Percentiles rank a stretch among this genome's conserved stretches.
Conservation (phyloP, 306 rosid genomes). For the Macrotyloma uniflorum region DNA sequence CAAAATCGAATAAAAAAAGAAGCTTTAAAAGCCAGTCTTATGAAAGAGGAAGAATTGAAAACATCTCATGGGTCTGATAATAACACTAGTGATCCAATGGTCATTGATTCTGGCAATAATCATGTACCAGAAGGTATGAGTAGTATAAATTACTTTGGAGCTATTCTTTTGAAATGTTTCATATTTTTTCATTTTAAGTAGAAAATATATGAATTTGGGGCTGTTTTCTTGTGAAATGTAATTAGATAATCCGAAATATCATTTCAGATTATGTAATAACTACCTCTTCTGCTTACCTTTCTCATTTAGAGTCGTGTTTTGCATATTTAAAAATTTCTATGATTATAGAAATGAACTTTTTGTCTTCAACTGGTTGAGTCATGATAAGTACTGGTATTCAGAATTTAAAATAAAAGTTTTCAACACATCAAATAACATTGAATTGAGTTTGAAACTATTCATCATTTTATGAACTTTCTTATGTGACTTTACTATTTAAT, state of each 20-base stretch:
- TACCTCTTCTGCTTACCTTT: slow-evolving; percentile 12
- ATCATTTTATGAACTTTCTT: slow-evolving; percentile 19
- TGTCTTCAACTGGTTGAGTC: slow-evolving; percentile 30
- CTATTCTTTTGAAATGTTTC: slow-evolving; percentile 24
- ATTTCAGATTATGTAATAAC: slow-evolving; percentile 4
- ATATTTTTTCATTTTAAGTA: neutral
- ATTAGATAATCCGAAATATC: neutral
- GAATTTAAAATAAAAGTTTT: slow-evolving; percentile 28
- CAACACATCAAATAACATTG: slow-evolving; percentile 4
- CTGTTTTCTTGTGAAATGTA: slow-evolving; percentile 20
- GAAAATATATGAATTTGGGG: slow-evolving; percentile 27
- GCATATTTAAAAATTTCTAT: slow-evolving; percentile 26
- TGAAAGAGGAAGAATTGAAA: slow-evolving; percentile 86
- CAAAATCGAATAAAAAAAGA: slow-evolving; percentile 86
- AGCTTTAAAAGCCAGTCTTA: slow-evolving; percentile 82
- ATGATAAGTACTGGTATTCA: neutral
- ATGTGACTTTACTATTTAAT: slow-evolving; percentile 8
- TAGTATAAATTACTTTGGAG: slow-evolving; percentile 2
- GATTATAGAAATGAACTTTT: neutral
- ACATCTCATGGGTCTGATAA: slow-evolving; percentile 60
- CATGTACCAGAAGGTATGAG: slow-evolving; percentile 64
- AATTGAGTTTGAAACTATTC: neutral
- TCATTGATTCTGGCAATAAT: slow-evolving; percentile 63
- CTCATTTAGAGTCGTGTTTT: slow-evolving; percentile 1
- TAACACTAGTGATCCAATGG: slow-evolving; percentile 74